These are phyloP conservation scores for Cryptosporidium viatorum DNA, from an alignment of 169 alveolate species.

Conservation along the genomic window DNA sequence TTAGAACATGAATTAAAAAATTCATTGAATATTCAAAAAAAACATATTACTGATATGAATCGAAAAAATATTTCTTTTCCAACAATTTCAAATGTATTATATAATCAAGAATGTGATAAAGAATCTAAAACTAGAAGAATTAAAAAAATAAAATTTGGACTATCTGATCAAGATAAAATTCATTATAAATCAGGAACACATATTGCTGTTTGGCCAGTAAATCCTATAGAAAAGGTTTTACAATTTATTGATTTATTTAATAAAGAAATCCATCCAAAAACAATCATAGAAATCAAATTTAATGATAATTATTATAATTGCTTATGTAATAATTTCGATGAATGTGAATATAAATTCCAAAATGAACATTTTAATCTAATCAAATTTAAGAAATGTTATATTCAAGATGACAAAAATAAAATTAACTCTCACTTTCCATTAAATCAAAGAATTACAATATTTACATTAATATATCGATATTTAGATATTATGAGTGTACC, in stretches of 20 bases:
- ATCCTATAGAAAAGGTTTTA: constrained; percentile 21
- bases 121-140: constrained; percentile 21
- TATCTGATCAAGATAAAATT: not conserved
- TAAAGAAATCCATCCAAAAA: not conserved
- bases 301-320: constrained; percentile 30
- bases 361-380: too few relatives aligned
- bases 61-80: constrained; percentile 1
- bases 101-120: constrained; percentile 22
- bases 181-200: constrained; percentile 46
- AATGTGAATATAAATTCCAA: not conserved
- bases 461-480: constrained; percentile 51
- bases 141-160: constrained; percentile 20
- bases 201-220: constrained; percentile 60
- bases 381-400: constrained; percentile 24
- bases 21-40: constrained; percentile 10
- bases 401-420: not conserved
- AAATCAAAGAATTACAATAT: constrained; percentile 7
- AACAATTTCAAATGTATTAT: constrained; percentile 12
- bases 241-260: constrained; percentile 18
- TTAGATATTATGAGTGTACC: constrained; percentile 59
- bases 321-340: not conserved
- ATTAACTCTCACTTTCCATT: not conserved
- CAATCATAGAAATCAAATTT: not conserved
- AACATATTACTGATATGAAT: not conserved
- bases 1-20: constrained; percentile 2